Evolutionary conservation across 371 early-diverging fungal species (phyloP), one percentile per base, ranked within the genome.

Genomic region (Gilbertella persicaria): DNA sequence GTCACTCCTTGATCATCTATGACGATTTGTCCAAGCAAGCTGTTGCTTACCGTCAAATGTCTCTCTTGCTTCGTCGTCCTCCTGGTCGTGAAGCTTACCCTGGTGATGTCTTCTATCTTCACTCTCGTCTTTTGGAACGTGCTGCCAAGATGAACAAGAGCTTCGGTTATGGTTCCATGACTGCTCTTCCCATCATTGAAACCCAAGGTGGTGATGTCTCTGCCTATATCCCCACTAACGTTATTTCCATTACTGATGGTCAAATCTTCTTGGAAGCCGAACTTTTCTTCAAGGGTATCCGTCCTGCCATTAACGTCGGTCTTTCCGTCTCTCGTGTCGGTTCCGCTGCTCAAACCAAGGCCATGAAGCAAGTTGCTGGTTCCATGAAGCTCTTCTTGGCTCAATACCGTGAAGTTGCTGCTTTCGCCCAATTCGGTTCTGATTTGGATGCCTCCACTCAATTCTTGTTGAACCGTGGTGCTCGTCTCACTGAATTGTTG

Each of bases 121-220:
- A 96, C 89, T 94, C 95, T 60, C 92, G 96, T 84, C 87, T 96
- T 60, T 82, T 96, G 57, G 96, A 96, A 84, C 93, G 96, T 81
- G 92, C 96, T 47, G 95, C 95, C 79, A 96, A 96, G 89, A 91
- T 96, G 92, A 93, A 89, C 89, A 88, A 91, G 83, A 73, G 78
- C 71, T 86, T 89, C 71, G 94, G 94, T 62, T 87, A 85, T 62
- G 95, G 95, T 75, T 94, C 95, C 69, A 82, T 96, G 84, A 96
- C 96, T 49, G 96, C 96, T 49, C 87, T 96, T 55, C 96, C 96
- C 74, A 89, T 96, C 69, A 95, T 96, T 82, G 96, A 96, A 78
- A 96, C 96, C 69, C 95, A 95, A 84, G 96, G 96, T 83, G 96
- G 96, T 79, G 96, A 95, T 87, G 96, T 96, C 71, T 95, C 95